Conservation (phyloP, 306 rosid species). For the Cucumis melo region DNA sequence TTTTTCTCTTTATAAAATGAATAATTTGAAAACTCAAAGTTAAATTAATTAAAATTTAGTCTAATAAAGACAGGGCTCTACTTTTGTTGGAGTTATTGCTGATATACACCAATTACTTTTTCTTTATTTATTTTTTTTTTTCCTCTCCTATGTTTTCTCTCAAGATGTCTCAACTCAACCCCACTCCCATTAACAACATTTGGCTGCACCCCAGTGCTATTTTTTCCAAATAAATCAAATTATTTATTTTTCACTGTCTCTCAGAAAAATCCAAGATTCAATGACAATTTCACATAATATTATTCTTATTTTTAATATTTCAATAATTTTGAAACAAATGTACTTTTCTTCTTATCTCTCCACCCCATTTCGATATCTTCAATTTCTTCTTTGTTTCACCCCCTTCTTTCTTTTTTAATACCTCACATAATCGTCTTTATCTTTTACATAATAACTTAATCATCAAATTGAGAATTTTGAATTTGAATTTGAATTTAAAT, state of each 20-base stretch:
- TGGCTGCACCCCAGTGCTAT: not conserved
- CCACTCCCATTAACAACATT: not conserved
- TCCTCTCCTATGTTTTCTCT: not conserved
- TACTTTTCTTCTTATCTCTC: not conserved
- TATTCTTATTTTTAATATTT: not conserved
- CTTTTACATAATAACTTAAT: too few relatives aligned
- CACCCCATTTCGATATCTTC: not conserved
- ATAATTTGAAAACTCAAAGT: not conserved
- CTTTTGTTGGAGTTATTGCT: constrained; percentile 18
- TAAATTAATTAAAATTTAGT: not conserved
- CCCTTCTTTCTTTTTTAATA: not conserved
- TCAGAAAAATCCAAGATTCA: not conserved
- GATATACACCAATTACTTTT: not conserved
- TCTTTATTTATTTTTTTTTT: too few relatives aligned
- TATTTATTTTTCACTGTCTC: not conserved
- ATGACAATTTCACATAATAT: not conserved
- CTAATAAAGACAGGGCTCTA: constrained; percentile 46
- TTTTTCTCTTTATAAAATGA: not conserved
- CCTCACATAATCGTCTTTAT: too few relatives aligned
- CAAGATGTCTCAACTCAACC: not conserved
- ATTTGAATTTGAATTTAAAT: too few relatives aligned
- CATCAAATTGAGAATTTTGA: too few relatives aligned
- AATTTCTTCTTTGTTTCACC: not conserved
- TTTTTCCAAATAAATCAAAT: too few relatives aligned
- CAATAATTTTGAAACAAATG: not conserved